Base-by-base conservation (phyloP, 2,329 filamentous ascomycete genomes). In the Diplodia sapinea region DNA sequence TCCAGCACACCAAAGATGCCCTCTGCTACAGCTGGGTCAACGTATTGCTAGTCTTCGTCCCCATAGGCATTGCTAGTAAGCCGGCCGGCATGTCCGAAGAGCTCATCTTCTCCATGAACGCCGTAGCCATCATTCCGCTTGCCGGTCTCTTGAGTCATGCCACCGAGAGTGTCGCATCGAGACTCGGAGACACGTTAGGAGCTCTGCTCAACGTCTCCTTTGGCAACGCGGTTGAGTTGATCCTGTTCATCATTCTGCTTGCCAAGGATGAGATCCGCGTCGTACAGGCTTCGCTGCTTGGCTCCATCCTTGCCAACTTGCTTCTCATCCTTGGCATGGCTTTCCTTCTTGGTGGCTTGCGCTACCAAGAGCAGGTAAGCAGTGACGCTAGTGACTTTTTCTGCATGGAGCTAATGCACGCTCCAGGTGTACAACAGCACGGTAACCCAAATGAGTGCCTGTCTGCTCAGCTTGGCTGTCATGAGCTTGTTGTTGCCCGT, bases 381-480 rank as follows among this genome's bases (percentile, higher is more conserved):
- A 15, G 17, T 26, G 31, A 38, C 13, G 59, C 47, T 33, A 38
- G 70, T 81, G 72, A 50, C 33, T 11, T 20, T 29, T 40, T 3
- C 31, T 47, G 12, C 38, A 59, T 26, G 49, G 23, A 55, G 67
- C 72, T 74, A 70, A 75, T 67, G 43, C 11, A 31, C 8, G 47
- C 38, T 12, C 0, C 65, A 91, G 87, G 89, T 97, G 70, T 97
- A 97, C 81, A 97, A 97, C 81, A 95, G 89, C 80, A 97, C 92
- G 26, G 92, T 97, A 68, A 97, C 93, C 0, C 93, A 97, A 78
- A 97, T 97, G 92, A 97, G 93, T 77, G 94, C 94, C 63, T 96
- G 93, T 81, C 84, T 97, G 73, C 86, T 97, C 72, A 96, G 92
- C 82, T 80, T 97, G 79, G 94, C 91, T 75, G 94, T 96, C 69